Evolutionary conservation across 2,329 filamentous ascomycete species (phyloP).

Genomic region (Teratosphaeria viscida): DNA sequence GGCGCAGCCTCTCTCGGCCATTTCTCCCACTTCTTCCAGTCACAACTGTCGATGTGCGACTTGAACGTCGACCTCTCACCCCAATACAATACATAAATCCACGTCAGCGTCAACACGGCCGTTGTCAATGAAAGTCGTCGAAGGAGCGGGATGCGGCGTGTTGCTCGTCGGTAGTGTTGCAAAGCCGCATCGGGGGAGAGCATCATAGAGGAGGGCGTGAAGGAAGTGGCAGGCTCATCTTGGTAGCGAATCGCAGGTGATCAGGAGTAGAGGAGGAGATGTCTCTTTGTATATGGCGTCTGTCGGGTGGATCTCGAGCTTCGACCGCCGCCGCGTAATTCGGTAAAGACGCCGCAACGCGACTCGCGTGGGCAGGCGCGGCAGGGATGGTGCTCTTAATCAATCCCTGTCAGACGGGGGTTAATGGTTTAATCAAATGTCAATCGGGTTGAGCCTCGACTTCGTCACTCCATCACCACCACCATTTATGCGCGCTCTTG

Average conservation of each 20-base stretch:
- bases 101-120: constrained; percentile 37
- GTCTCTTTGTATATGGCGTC: background rate
- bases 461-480: background rate
- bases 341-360: background rate
- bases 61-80: constrained; percentile 74
- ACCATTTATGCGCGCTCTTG: background rate
- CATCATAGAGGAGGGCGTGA: constrained; percentile 7
- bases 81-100: constrained; percentile 70
- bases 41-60: constrained; percentile 58
- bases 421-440: background rate
- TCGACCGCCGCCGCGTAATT: background rate
- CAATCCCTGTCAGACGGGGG: background rate
- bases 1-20: constrained; percentile 75
- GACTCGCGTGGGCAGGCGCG: no score
- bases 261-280: background rate
- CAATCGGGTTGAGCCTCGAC: no score
- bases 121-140: constrained; percentile 14
- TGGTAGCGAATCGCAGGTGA: background rate
- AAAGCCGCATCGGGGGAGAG: constrained; percentile 10
- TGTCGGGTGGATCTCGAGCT: background rate
- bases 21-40: constrained; percentile 81
- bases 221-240: background rate
- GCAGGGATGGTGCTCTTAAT: background rate
- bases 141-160: constrained; percentile 16
- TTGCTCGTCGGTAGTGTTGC: constrained; percentile 11